A percentile compares a stretch with the other conserved stretches of the same genome.
These are phyloP conservation scores for Capronia americana DNA, from an alignment of 2,329 filamentous ascomycete species.

Conservation along the genomic window DNA sequence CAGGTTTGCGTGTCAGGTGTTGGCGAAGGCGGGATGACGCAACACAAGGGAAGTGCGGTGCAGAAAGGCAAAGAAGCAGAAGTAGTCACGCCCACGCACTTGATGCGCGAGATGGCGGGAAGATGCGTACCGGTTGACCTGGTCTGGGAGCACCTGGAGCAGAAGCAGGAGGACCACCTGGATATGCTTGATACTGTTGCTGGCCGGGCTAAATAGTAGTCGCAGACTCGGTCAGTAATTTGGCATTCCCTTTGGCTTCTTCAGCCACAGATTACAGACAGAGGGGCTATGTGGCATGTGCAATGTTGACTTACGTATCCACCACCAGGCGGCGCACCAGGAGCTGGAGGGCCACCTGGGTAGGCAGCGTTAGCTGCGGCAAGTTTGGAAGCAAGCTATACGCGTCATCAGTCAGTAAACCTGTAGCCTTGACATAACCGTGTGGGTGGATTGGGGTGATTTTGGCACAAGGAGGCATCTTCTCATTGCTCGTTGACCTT, in stretches of 20 bases:
- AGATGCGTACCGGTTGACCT: slow-evolving; percentile 45
- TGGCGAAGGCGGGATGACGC: slow-evolving; percentile 16
- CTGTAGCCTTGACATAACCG: slow-evolving; percentile 19
- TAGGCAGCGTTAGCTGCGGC: slow-evolving; percentile 48
- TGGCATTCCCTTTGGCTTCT: slow-evolving; percentile 13
- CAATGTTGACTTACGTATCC: slow-evolving; percentile 59
- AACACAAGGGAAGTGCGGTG: slow-evolving; percentile 30
- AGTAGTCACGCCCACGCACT: slow-evolving; percentile 1
- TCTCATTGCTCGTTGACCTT: slow-evolving; percentile 6
- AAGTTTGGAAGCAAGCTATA: slow-evolving; percentile 46
- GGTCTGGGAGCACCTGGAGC: slow-evolving; percentile 15
- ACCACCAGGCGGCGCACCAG: slow-evolving; percentile 42
- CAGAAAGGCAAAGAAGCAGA: slow-evolving; percentile 30
- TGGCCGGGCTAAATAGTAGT: slow-evolving; percentile 43
- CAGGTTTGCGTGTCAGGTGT: not conserved
- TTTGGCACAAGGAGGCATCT: slow-evolving; percentile 6
- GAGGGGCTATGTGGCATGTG: slow-evolving; percentile 19
- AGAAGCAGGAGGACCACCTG: slow-evolving; percentile 47
- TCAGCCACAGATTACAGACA: slow-evolving; percentile 20
- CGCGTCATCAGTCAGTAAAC: slow-evolving; percentile 35
- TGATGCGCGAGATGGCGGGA: slow-evolving; percentile 26
- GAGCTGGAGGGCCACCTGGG: slow-evolving; percentile 42
- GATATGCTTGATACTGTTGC: slow-evolving; percentile 63
- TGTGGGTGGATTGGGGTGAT: slow-evolving; percentile 15
- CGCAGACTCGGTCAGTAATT: slow-evolving; percentile 6